A percentile compares a stretch with the other conserved stretches of the same genome.
Conservation (phyloP, 2,329 filamentous ascomycete species). For the Metarhizium robertsii region DNA sequence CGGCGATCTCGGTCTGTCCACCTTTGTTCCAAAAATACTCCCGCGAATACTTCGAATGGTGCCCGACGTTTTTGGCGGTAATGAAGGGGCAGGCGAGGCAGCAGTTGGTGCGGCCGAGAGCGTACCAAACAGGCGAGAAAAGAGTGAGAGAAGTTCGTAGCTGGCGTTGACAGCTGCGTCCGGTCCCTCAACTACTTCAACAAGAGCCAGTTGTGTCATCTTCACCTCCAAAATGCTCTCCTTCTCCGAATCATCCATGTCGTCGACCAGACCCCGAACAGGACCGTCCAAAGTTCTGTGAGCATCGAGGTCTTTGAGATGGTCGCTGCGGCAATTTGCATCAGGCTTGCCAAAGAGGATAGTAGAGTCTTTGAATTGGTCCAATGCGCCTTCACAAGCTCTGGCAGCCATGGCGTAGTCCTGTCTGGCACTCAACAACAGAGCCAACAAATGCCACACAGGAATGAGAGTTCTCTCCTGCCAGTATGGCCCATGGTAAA, state of each 20-base stretch:
- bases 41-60: conserved; percentile 61
- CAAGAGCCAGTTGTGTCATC: conserved; percentile 81
- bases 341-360: conserved; percentile 59
- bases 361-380: conserved; percentile 69
- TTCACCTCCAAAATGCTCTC: conserved; percentile 86
- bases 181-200: conserved; percentile 76
- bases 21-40: conserved; percentile 65
- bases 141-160: conserved; percentile 74
- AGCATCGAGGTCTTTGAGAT: conserved; percentile 48
- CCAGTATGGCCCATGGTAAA: conserved; percentile 42
- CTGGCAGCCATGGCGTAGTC: conserved; percentile 73
- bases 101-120: conserved; percentile 35
- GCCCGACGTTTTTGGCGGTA: conserved; percentile 60
- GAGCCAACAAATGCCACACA: conserved; percentile 82
- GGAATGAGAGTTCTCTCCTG: conserved; percentile 62
- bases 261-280: conserved; percentile 53
- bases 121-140: conserved; percentile 66
- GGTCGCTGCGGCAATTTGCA: conserved; percentile 52
- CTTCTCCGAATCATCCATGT: conserved; percentile 77
- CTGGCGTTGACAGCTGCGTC: conserved; percentile 81
- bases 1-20: conserved; percentile 34
- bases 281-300: conserved; percentile 14
- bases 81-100: conserved; percentile 31
- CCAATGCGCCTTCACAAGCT: conserved; percentile 83
- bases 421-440: conserved; percentile 77